A percentile compares a stretch with the other conserved stretches of the same genome.
Conservation (phyloP, 768 basidiomycete species). For the Mycena chlorophos region DNA sequence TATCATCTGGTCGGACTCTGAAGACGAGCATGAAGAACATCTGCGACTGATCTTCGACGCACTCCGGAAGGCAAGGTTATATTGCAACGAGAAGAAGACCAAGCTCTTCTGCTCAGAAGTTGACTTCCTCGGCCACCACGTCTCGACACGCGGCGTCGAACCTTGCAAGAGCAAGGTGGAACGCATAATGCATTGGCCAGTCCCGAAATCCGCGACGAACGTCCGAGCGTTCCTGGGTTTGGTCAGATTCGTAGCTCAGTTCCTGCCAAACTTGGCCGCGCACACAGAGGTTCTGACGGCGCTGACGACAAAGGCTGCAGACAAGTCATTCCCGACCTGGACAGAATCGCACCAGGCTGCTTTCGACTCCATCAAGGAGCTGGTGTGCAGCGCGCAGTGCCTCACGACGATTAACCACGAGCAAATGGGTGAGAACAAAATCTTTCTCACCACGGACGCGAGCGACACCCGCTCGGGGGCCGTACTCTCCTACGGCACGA, state of each 20-base stretch:
- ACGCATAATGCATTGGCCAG: constrained; percentile 25
- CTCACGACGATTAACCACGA: constrained; percentile 32
- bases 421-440: constrained; percentile 28
- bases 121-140: neutral
- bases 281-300: constrained; percentile 23
- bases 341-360: constrained; percentile 21
- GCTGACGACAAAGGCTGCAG: constrained; percentile 26
- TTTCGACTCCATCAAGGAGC: constrained; percentile 30
- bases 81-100: constrained; percentile 27
- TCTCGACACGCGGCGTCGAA: neutral
- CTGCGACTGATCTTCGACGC: constrained; percentile 25
- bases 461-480: constrained; percentile 31
- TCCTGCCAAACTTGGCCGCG: constrained; percentile 24
- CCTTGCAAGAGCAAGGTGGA: constrained; percentile 16
- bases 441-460: constrained; percentile 38
- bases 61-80: constrained; percentile 20
- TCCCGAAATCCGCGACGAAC: constrained; percentile 20
- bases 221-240: constrained; percentile 29
- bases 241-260: constrained; percentile 23
- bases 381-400: constrained; percentile 28
- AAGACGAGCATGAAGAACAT: constrained; percentile 34
- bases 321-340: constrained; percentile 27
- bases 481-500: constrained; percentile 31
- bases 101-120: neutral
- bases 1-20: constrained; percentile 41